Evolutionary conservation across 495 filamentous ascomycete genomes (phyloP).

Genomic region (Talaromyces proteolyticus): DNA sequence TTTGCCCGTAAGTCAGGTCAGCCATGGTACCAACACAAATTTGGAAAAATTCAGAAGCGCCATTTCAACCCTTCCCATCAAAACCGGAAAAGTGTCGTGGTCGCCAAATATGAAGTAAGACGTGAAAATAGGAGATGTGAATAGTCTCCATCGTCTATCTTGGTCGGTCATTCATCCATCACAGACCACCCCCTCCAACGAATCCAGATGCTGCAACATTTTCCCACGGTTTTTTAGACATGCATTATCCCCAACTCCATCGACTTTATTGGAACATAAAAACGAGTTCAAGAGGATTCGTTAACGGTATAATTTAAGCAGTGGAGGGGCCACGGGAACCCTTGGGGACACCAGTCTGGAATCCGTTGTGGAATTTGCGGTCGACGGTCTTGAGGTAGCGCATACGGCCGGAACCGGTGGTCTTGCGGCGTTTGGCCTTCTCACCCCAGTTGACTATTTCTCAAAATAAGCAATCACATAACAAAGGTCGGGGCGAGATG

Average conservation of each 20-base stretch:
- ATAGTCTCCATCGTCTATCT: neutral
- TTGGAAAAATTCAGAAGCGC: neutral
- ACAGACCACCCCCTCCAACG: neutral
- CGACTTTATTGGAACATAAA: neutral
- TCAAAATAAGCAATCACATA: constrained; percentile 15
- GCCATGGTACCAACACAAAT: neutral
- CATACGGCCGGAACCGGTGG: constrained; percentile 91
- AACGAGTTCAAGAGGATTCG: neutral
- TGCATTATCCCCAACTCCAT: constrained; percentile 4
- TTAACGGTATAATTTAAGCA: constrained; percentile 26
- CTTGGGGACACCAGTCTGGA: constrained; percentile 86
- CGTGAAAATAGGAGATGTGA: neutral
- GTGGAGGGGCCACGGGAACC: constrained; percentile 63
- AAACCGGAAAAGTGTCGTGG: neutral
- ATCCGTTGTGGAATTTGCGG: constrained; percentile 91
- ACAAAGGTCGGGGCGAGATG: constrained; percentile 1
- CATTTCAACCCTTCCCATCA: neutral
- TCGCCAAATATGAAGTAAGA: neutral
- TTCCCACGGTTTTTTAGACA: neutral
- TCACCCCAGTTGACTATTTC: constrained; percentile 93
- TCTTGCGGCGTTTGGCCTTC: constrained; percentile 99
- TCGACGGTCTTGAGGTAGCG: constrained; percentile 84
- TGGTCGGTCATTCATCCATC: neutral
- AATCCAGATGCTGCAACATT: neutral
- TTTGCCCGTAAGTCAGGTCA: neutral